Conservation (phyloP, 257 asterid species). For the Nyctanthes arbortristis region DNA sequence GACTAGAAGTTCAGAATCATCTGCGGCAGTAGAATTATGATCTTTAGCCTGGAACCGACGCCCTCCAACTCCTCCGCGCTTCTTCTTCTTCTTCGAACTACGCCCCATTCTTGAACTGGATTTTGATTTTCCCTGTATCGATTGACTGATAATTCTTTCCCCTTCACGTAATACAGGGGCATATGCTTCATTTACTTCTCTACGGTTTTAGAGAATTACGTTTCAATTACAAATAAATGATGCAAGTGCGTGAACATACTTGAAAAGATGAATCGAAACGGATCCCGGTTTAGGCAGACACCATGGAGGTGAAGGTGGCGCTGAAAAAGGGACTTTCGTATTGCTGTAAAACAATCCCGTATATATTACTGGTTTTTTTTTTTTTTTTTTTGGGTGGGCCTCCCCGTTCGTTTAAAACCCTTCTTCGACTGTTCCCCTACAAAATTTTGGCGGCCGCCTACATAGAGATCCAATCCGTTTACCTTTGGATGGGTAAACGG, state of each 20-base stretch:
- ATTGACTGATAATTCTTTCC: not conserved
- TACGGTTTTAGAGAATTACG: not conserved
- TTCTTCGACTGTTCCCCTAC: no score
- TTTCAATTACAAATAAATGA: not conserved
- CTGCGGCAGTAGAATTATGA: constrained; percentile 52
- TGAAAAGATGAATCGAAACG: not conserved
- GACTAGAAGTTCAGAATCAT: constrained; percentile 55
- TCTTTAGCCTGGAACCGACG: constrained; percentile 70
- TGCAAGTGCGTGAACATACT: not conserved
- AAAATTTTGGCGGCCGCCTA: no score
- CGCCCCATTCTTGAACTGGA: constrained; percentile 68
- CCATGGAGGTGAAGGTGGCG: no score
- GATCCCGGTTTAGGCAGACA: not conserved
- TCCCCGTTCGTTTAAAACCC: no score
- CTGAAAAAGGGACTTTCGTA: no score
- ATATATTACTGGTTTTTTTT: no score
- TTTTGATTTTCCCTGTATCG: not conserved
- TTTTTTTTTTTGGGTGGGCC: no score
- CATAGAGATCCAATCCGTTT: no score
- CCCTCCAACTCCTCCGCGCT: constrained; percentile 49
- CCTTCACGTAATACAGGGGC: not conserved
- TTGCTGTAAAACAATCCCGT: no score
- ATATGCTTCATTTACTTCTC: not conserved
- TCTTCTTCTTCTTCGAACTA: constrained; percentile 82
- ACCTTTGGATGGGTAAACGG: no score